Evolutionary conservation across 805 yeast species (phyloP), one percentile per base, ranked within the genome.

Genomic region (Monosporozyma yasuniensis): DNA sequence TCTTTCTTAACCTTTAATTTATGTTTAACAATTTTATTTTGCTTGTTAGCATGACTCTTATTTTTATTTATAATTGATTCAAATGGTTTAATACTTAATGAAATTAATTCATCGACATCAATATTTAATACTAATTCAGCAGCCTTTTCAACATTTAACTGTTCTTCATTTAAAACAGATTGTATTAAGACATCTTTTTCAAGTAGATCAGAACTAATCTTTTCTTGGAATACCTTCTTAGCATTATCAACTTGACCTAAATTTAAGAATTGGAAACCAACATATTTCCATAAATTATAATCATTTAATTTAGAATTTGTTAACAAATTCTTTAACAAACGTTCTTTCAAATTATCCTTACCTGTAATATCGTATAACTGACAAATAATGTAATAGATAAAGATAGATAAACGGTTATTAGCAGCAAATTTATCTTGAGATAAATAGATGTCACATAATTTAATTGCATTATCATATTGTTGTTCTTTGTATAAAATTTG

Each of bases 391-490:
- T 56, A 61, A 28, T 55, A 52, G 8, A 61, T 46, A 5, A 50
- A 42, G 14, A 41, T 28, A 4, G 34, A 19, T 21, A 37, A 44
- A 18, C 44, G 42, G 7, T 35, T 37, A 11, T 38, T 28, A 16
- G 35, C 21, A 9, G 12, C 3, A 12, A 27, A 28, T 21, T 35
- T 44, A 18, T 47, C 47, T 11, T 53, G 51, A 34, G 59, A 59
- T 46, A 60, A 48, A 38, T 50, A 61, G 8, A 37, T 35, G 48
- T 61, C 67, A 27, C 62, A 52, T 38, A 66, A 46, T 34, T 56
- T 52, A 38, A 66, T 56, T 2, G 69, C 68, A 46, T 63, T 56
- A 14, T 61, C 64, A 56, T 56, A 59, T 44, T 62, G 52, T 45
- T 60, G 57, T 50, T 60, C 65, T 18, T 56, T 48, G 7, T 58